phyloP scores from a whole-genome alignment of 2,329 filamentous ascomycete species.

The Epichloe scottii region DNA sequence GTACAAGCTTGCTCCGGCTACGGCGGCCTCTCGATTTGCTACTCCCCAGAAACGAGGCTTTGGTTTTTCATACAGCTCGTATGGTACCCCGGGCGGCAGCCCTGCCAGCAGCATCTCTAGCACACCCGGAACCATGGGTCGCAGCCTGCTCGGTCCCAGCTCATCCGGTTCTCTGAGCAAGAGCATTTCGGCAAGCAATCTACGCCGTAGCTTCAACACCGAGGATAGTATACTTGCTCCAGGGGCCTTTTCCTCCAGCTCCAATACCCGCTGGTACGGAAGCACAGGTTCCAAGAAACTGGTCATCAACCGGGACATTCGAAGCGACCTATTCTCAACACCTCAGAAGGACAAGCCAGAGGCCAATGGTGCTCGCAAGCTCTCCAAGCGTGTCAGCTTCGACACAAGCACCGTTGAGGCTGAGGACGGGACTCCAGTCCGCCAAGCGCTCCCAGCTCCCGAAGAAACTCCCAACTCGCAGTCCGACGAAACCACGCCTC shows the following conservation, averaged over 20 bases:
- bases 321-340: slow-evolving; percentile 56
- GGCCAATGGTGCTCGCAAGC: slow-evolving; percentile 34
- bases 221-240: slow-evolving; percentile 81
- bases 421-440: slow-evolving; percentile 22
- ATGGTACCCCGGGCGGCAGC: slow-evolving; percentile 65
- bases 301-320: slow-evolving; percentile 78
- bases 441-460: slow-evolving; percentile 22
- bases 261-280: slow-evolving; percentile 51
- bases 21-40: slow-evolving; percentile 61
- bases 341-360: slow-evolving; percentile 39
- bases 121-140: slow-evolving; percentile 54
- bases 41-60: slow-evolving; percentile 82
- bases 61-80: slow-evolving; percentile 87
- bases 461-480: slow-evolving; percentile 18
- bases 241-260: slow-evolving; percentile 66
- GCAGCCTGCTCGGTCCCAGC: slow-evolving; percentile 54
- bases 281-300: slow-evolving; percentile 72
- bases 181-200: slow-evolving; percentile 77
- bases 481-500: slow-evolving; percentile 24
- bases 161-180: slow-evolving; percentile 64
- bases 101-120: slow-evolving; percentile 51
- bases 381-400: slow-evolving; percentile 86
- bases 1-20: slow-evolving; percentile 70
- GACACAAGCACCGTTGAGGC: slow-evolving; percentile 47
- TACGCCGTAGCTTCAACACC: slow-evolving; percentile 67